phyloP scores from a whole-genome alignment of 495 filamentous ascomycete species.

The Tirmania nivea region DNA sequence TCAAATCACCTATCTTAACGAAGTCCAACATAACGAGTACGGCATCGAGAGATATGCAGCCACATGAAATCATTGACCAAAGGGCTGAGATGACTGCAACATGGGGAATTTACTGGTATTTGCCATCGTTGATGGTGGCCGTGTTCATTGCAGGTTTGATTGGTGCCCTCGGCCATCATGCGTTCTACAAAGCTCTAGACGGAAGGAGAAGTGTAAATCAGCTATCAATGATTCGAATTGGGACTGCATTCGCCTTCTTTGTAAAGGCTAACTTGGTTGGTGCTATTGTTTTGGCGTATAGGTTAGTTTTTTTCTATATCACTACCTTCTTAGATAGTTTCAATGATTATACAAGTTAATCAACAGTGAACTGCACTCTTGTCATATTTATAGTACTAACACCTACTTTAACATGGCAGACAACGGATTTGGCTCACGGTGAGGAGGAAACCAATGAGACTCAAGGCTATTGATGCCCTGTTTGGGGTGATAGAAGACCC shows the following conservation, averaged over 20 bases:
- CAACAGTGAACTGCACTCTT: background rate
- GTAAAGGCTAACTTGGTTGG: slow-evolving; percentile 23
- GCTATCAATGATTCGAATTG: slow-evolving; percentile 20
- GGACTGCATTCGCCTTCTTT: slow-evolving; percentile 24
- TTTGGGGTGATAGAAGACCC: slow-evolving; percentile 24
- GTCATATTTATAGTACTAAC: background rate
- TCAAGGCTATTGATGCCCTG: slow-evolving; percentile 21
- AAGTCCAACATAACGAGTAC: background rate
- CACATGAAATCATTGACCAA: background rate
- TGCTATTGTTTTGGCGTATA: slow-evolving; percentile 20
- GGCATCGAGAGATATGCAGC: background rate
- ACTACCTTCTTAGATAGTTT: background rate
- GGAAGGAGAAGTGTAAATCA: slow-evolving; percentile 14
- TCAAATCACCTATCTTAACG: background rate
- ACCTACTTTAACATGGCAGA: slow-evolving; percentile 3
- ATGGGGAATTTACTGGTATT: slow-evolving; percentile 24
- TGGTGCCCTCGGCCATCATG: slow-evolving; percentile 22
- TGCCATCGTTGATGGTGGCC: slow-evolving; percentile 19
- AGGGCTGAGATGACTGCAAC: slow-evolving; percentile 6
- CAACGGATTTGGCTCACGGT: slow-evolving; percentile 25
- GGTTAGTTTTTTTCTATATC: slow-evolving; percentile 2
- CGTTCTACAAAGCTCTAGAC: slow-evolving; percentile 21
- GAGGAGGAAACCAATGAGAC: slow-evolving; percentile 19
- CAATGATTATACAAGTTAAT: background rate
- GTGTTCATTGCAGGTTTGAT: slow-evolving; percentile 20